Base-by-base conservation (phyloP, 2,329 filamentous ascomycete species). In the Pseudocercospora crystallina region DNA sequence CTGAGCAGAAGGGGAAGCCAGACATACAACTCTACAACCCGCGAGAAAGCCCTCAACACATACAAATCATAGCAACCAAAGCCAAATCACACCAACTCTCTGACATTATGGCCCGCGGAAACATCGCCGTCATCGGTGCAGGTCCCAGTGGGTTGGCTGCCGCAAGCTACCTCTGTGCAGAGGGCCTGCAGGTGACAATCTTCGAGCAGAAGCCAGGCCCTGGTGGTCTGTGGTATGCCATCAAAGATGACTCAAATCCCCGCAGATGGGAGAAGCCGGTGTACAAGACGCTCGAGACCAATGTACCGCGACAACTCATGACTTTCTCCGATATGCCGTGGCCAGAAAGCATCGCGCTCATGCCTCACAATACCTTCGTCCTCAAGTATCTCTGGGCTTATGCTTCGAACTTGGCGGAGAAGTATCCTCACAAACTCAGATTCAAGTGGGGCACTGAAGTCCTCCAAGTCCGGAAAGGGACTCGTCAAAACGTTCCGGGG, bases 291-390 rank as follows among this genome's bases (percentile, higher is more conserved):
- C 43, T 56, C 13, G 53, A 58, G 32, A 53, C 49, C 5, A 56
- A 58, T 31, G 38, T 58, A 5, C 38, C 56, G 9, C 49, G 47
- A 5, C 45, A 51, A n/a, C 35, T 56, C 30, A 58, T 56, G 53
- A 58, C 53, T 8, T 49, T 57, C 41, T 51, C 48, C 2, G 54
- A 54, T 15, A 13, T 40, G 17, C 17, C 43, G 5, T 57, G 52
- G 51, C 39, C 14, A 4, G 12, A 26, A 5, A 26, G 26, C 9
- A 45, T 37, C 2, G 49, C 47, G 17, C 26, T 57, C 13, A 46
- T 51, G 13, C 41, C 54, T 2, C 37, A 38, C 13, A 38, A 51
- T 20, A n/a, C 10, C 5, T 7, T 14, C 2, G 54, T 57, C 17
- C 29, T 20, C 11, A 5, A 47, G n/a, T 55, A 51, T 20, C 43